Percentiles rank a stretch among this genome's conserved stretches.
Conservation (phyloP, 129 eudicot genomes). For the Silybum marianum region DNA sequence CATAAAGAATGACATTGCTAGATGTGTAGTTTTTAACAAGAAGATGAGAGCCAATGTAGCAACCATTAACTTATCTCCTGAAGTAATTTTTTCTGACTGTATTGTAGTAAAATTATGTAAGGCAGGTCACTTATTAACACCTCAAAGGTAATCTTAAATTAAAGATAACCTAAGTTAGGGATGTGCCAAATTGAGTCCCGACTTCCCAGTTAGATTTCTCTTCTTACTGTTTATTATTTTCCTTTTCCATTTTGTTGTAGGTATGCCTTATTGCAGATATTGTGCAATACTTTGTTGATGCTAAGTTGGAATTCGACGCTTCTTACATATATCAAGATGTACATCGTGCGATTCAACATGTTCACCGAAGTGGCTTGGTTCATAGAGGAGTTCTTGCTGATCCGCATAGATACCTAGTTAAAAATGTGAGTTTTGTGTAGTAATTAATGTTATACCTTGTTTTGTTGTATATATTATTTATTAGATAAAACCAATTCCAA, state of each 20-base stretch:
- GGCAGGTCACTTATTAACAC: neutral
- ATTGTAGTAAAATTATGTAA: neutral
- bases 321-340: slow-evolving; percentile 91
- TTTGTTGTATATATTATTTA: slow-evolving; percentile 9
- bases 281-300: slow-evolving; percentile 93
- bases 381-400: slow-evolving; percentile 83
- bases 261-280: slow-evolving; percentile 97
- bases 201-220: neutral
- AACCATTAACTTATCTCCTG: neutral
- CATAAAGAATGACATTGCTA: neutral
- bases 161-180: neutral
- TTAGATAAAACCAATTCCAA: neutral
- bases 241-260: slow-evolving; percentile 50
- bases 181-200: neutral
- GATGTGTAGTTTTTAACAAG: neutral
- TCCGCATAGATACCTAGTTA: slow-evolving; percentile 87
- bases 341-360: slow-evolving; percentile 88
- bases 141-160: neutral
- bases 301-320: slow-evolving; percentile 91
- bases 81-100: neutral
- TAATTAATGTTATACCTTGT: neutral
- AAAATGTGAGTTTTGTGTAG: slow-evolving; percentile 60
- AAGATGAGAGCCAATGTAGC: slow-evolving; percentile 1
- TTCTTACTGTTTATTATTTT: slow-evolving; percentile 10
- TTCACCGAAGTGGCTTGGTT: slow-evolving; percentile 88